Conservation (phyloP, 352 stramenopile species). For the Phytophthora ohioensis region DNA sequence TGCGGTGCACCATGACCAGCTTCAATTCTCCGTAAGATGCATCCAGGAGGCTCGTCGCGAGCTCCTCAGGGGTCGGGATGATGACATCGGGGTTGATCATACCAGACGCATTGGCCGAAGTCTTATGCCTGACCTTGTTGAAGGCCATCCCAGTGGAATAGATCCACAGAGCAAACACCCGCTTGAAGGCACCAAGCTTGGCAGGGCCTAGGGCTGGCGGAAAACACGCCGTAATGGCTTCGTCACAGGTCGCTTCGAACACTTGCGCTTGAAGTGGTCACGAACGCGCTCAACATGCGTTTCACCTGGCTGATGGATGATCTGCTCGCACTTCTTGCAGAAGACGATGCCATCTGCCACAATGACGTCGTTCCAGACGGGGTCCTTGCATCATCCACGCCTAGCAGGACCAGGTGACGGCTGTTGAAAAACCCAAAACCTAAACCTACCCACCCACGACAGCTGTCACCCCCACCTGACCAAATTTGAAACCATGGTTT, state of each 20-base stretch:
- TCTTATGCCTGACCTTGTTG: slow-evolving; percentile 4
- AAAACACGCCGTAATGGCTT: slow-evolving; percentile 8
- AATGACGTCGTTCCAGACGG: slow-evolving; percentile 14
- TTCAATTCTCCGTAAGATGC: neutral
- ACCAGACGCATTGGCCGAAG: neutral
- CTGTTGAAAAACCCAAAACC: neutral
- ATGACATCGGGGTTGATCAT: neutral
- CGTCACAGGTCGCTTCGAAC: slow-evolving; percentile 6
- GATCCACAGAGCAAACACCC: slow-evolving; percentile 17
- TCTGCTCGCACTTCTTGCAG: neutral
- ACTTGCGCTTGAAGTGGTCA: slow-evolving; percentile 14
- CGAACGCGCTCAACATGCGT: slow-evolving; percentile 15
- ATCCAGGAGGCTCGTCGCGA: neutral
- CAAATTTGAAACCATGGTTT: too few relatives aligned
- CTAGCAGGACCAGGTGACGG: neutral
- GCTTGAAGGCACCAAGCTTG: slow-evolving; percentile 4
- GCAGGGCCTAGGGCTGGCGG: neutral
- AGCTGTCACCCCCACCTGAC: too few relatives aligned
- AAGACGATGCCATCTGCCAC: slow-evolving; percentile 5
- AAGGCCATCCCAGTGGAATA: slow-evolving; percentile 19
- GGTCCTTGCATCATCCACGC: slow-evolving; percentile 7
- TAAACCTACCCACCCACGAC: too few relatives aligned
- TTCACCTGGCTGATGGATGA: slow-evolving; percentile 10
- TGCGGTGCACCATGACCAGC: neutral
- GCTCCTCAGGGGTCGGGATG: neutral